Evolutionary conservation across 805 yeast genomes (phyloP).

Genomic region (Metschnikowia aberdeeniae): DNA sequence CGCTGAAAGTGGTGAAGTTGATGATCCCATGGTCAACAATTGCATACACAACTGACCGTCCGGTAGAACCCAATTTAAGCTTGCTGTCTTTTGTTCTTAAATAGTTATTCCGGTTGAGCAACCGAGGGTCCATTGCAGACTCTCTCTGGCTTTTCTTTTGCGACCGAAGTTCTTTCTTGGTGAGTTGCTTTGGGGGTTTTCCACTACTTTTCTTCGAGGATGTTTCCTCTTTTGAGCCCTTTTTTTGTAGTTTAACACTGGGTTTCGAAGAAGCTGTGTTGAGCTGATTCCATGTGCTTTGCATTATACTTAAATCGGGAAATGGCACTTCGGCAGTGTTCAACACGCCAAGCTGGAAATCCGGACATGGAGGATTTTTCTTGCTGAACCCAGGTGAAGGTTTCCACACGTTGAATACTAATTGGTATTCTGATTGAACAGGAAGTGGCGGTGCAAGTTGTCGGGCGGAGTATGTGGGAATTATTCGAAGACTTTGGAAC

Average conservation of each 20-base stretch:
- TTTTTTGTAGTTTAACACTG: not conserved
- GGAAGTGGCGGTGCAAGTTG: constrained; percentile 9
- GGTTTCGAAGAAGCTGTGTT: not conserved
- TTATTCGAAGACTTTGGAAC: constrained; percentile 21
- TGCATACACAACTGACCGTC: constrained; percentile 55
- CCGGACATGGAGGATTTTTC: constrained; percentile 65
- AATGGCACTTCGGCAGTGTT: constrained; percentile 42
- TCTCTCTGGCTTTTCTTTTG: constrained; percentile 26
- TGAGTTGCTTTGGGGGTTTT: constrained; percentile 8
- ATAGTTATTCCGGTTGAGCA: constrained; percentile 26
- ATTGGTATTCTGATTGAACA: constrained; percentile 17
- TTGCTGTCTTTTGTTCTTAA: constrained; percentile 32
- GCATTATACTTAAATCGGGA: constrained; percentile 45
- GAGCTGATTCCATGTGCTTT: constrained; percentile 22
- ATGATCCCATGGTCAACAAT: constrained; percentile 72
- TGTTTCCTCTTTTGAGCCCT: not conserved
- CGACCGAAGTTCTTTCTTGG: constrained; percentile 25
- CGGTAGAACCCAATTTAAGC: constrained; percentile 48
- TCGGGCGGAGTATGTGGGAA: constrained; percentile 15
- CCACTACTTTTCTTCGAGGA: not conserved
- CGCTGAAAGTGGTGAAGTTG: constrained; percentile 54
- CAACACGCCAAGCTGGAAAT: constrained; percentile 64
- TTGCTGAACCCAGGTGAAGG: constrained; percentile 72
- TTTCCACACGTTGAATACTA: constrained; percentile 76
- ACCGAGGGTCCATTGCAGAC: constrained; percentile 21